phyloP scores from a whole-genome alignment of 2,329 filamentous ascomycete species.

The Polytolypa hystricis region DNA sequence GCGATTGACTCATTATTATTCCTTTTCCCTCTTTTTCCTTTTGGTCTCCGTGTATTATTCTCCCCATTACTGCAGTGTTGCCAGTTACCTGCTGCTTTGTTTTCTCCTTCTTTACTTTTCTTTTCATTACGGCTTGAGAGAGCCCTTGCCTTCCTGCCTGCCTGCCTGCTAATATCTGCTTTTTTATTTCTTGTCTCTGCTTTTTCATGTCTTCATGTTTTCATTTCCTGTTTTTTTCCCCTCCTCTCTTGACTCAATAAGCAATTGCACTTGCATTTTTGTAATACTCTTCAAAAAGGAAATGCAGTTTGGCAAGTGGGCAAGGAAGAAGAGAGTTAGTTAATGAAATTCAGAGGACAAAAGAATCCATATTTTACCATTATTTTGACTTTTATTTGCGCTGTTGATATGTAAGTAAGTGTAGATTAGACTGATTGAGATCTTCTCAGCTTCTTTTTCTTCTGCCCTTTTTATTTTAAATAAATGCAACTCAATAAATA shows the following conservation, averaged over 20 bases:
- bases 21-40: not conserved
- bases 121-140: no score
- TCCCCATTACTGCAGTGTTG: constrained; percentile 2
- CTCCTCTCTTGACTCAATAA: constrained; percentile 4
- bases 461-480: no score
- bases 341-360: not conserved
- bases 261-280: no score
- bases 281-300: no score
- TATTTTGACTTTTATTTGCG: not conserved
- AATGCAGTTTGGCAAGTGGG: no score
- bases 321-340: no score
- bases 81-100: constrained; percentile 15
- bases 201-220: constrained; percentile 5
- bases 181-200: constrained; percentile 3
- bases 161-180: constrained; percentile 1
- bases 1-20: no score
- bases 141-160: not conserved
- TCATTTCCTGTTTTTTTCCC: constrained; percentile 2
- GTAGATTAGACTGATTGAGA: no score
- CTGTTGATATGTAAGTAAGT: no score
- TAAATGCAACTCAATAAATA: no score
- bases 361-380: not conserved
- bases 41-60: not conserved
- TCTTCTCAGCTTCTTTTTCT: no score
- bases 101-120: not conserved